Conservation (phyloP, 805 yeast genomes). For the Wickerhamiella occidentalis region DNA sequence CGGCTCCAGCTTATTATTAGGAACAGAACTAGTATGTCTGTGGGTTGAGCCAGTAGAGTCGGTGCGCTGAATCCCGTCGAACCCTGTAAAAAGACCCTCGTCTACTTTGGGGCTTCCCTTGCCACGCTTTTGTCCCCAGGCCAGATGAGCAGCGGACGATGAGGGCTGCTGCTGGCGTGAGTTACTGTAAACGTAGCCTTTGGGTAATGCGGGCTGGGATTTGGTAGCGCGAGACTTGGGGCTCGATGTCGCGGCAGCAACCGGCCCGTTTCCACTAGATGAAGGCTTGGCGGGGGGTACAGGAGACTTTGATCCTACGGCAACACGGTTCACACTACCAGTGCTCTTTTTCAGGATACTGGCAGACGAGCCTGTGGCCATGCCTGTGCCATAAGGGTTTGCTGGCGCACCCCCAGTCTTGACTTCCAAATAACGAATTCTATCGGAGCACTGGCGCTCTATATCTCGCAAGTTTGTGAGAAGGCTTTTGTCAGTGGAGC, state of each 20-base stretch:
- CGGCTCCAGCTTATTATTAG: neutral
- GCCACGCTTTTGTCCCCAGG: conserved; percentile 16
- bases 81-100: conserved; percentile 5
- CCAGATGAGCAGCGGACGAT: conserved; percentile 19
- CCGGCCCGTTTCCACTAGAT: neutral
- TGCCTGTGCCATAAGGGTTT: conserved; percentile 23
- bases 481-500: conserved; percentile 27
- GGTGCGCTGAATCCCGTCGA: conserved; percentile 8
- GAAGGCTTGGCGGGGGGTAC: neutral
- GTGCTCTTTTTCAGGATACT: conserved; percentile 1
- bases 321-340: conserved; percentile 17
- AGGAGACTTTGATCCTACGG: conserved; percentile 19
- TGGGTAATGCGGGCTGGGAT: conserved; percentile 20
- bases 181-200: conserved; percentile 16
- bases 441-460: conserved; percentile 31
- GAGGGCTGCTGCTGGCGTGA: conserved; percentile 11
- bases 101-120: conserved; percentile 4
- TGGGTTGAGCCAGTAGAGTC: neutral
- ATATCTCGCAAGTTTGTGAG: conserved; percentile 30
- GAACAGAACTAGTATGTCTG: neutral
- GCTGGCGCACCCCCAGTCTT: conserved; percentile 8
- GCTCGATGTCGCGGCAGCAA: conserved; percentile 1
- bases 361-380: neutral
- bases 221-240: conserved; percentile 3
- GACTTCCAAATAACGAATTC: conserved; percentile 24